Percentiles rank a stretch among this genome's conserved stretches.
Conservation (phyloP, 352 stramenopile genomes). For the Globisporangium viniferum region DNA sequence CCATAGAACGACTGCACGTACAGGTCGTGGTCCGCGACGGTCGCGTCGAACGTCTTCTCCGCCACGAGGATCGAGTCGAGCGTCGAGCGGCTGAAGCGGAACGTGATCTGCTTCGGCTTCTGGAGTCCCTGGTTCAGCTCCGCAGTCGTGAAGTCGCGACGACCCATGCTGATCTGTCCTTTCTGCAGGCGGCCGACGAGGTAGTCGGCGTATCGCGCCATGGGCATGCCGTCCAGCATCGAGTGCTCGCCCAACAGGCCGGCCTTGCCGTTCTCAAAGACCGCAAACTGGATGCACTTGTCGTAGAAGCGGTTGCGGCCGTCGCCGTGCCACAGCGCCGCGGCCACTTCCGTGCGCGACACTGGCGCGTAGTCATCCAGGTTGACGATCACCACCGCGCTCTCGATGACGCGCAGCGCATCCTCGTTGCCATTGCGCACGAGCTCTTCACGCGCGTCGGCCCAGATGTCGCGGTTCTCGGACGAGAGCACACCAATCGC, state of each 20-base stretch:
- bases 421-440: conserved; percentile 62
- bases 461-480: conserved; percentile 73
- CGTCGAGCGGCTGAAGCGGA: conserved; percentile 49
- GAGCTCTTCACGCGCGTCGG: conserved; percentile 68
- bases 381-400: conserved; percentile 62
- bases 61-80: conserved; percentile 46
- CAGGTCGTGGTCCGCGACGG: conserved; percentile 85
- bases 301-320: conserved; percentile 96
- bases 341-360: conserved; percentile 60
- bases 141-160: conserved; percentile 33
- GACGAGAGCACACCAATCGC: conserved; percentile 66
- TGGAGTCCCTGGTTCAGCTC: conserved; percentile 27
- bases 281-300: conserved; percentile 96
- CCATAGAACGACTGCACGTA: conserved; percentile 86
- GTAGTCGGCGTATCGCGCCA: conserved; percentile 67
- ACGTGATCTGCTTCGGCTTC: conserved; percentile 40
- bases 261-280: conserved; percentile 95
- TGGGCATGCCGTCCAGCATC: conserved; percentile 86
- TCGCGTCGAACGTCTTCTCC: conserved; percentile 60
- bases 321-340: conserved; percentile 75
- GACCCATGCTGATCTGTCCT: conserved; percentile 45
- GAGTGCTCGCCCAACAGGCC: conserved; percentile 94
- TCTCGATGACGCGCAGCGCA: conserved; percentile 57
- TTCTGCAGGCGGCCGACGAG: conserved; percentile 54
- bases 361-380: conserved; percentile 63